Base-by-base conservation (phyloP, 495 filamentous ascomycete species). In the Hypomontagnella monticulosa region DNA sequence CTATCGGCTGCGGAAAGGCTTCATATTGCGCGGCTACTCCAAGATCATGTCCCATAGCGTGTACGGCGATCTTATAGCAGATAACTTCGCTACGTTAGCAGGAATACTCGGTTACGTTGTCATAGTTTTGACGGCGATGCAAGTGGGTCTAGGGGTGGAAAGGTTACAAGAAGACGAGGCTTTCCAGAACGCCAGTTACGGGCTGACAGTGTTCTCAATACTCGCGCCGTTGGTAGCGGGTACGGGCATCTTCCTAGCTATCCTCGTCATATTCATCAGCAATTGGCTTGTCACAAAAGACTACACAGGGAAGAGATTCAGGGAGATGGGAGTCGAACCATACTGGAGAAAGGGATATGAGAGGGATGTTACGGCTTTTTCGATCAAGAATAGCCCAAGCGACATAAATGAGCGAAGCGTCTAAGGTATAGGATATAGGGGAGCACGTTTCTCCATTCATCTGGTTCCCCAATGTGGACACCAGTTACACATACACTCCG, bases 121-220 rank as follows among this genome's bases (percentile, higher is more conserved):
- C n/a, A 67, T 87, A 7, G 81, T 85, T 4, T 72, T 88, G 51
- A 78, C 80, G 0, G 85, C 84, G 23, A 83, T 89, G 80, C 86
- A 88, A 63, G 85, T 87, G 38, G 86, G 85, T 0, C 72, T 85
- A 0, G 78, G 76, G 5, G 83, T 82, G 0, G 71, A 74, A 1
- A 53, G 51, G 3, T 71, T 87, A 0, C 34, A 69, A 5, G 34
- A 55, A 0, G 81, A 77, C 57, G 36, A 55, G 4, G 23, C 75
- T 1, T 88, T 88, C 60, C 76, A 82, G 52, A 47, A 64, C 23
- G 80, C 72, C 2, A 79, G 80, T 1, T 86, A 82, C 66, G 84
- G 83, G 0, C 86, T 88, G 62, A 79, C 80, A 4, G 70, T 87
- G 0, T 87, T 85, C 61, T 78, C 80, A 1, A 77, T 76, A 40